Conservation (phyloP, 2,329 filamentous ascomycete species). For the Ophiosphaerella narmari region DNA sequence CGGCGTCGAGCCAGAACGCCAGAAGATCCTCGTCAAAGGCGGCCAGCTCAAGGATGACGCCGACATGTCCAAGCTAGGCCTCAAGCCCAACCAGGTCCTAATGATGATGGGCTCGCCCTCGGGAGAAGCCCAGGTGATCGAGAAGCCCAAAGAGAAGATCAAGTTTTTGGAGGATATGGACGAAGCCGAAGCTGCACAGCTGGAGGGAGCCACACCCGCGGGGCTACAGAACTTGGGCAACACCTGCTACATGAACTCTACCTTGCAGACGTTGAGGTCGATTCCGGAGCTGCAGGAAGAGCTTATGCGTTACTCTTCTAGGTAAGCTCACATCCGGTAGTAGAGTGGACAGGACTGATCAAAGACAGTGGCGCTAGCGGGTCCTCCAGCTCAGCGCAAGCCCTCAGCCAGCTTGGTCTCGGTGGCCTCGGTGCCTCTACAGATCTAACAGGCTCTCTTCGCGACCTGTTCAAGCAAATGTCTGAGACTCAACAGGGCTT, state of each 20-base stretch:
- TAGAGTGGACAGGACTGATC: constrained; percentile 13
- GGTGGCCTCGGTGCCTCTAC: constrained; percentile 63
- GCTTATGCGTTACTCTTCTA: constrained; percentile 65
- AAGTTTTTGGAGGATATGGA: constrained; percentile 98
- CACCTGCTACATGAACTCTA: constrained; percentile 98
- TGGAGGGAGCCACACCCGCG: constrained; percentile 82
- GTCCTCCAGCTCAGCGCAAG: constrained; percentile 37
- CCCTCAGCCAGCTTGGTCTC: constrained; percentile 58
- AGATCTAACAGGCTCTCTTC: constrained; percentile 77
- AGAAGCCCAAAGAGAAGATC: constrained; percentile 75
- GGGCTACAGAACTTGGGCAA: constrained; percentile 93
- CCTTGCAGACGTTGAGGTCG: constrained; percentile 84
- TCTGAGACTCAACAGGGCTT: constrained; percentile 86
- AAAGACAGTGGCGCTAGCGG: constrained; percentile 30
- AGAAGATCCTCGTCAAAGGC: constrained; percentile 94
- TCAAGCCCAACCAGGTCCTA: constrained; percentile 84
- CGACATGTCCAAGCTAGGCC: constrained; percentile 77
- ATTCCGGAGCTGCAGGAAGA: constrained; percentile 90
- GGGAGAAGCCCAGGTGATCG: constrained; percentile 64
- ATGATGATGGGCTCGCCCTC: constrained; percentile 97
- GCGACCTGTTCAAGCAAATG: constrained; percentile 88
- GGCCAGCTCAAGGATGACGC: constrained; percentile 95
- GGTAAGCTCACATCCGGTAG: constrained; percentile 13
- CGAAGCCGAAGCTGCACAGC: constrained; percentile 83
- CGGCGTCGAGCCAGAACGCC: constrained; percentile 91